Percentiles rank a stretch among this genome's conserved stretches.
Evolutionary conservation across 331 rosid species (phyloP).

Genomic region (Prunus yedoensis): DNA sequence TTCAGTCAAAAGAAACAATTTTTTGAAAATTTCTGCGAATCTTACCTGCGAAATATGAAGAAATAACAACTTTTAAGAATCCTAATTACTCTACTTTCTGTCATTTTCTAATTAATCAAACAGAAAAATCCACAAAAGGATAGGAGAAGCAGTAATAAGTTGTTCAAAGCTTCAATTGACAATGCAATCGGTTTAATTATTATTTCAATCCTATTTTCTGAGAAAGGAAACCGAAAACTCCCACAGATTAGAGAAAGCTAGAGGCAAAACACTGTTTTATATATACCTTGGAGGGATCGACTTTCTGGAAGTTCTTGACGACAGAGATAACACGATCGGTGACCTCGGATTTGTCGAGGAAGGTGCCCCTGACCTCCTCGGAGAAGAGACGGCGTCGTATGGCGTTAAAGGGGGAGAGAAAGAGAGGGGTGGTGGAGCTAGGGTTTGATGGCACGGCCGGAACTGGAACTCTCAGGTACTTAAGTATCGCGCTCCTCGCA

Average conservation of each 20-base stretch:
- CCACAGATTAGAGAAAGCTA: constrained; percentile 6
- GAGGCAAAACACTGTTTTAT: neutral
- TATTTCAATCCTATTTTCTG: neutral
- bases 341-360: constrained; percentile 95
- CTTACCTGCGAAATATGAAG: too few relatives aligned
- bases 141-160: neutral
- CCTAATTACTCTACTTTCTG: neutral
- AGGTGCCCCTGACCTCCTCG: constrained; percentile 74
- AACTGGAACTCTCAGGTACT: constrained; percentile 70
- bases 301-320: constrained; percentile 93
- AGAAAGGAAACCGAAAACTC: neutral
- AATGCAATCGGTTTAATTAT: too few relatives aligned
- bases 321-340: constrained; percentile 84
- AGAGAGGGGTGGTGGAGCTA: constrained; percentile 21
- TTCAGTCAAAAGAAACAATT: too few relatives aligned
- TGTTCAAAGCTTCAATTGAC: neutral
- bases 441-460: constrained; percentile 42
- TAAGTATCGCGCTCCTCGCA: constrained; percentile 52
- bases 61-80: neutral
- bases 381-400: constrained; percentile 59
- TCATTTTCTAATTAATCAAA: neutral
- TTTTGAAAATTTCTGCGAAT: too few relatives aligned
- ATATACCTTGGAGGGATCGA: constrained; percentile 82
- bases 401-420: constrained; percentile 24
- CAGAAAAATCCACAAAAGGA: neutral